phyloP scores from a whole-genome alignment of 768 basidiomycete species.

The Nidula microcarpa region DNA sequence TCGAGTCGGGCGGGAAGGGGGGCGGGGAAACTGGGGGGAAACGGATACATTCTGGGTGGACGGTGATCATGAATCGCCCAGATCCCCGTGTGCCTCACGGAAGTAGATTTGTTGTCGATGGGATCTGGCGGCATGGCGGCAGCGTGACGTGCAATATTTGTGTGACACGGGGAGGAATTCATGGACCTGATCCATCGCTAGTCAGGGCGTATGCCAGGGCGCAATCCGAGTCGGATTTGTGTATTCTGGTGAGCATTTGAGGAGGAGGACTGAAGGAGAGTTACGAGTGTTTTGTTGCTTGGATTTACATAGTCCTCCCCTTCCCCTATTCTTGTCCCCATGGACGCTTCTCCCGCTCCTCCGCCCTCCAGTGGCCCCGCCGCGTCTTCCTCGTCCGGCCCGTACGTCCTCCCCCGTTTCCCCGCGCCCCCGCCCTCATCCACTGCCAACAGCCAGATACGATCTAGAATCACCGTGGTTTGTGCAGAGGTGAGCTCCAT shows the following conservation, averaged over 20 bases:
- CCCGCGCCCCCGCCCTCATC: slow-evolving; percentile 1
- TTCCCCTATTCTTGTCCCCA: slow-evolving; percentile 1
- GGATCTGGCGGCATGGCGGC: too few species aligned
- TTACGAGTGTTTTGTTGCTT: not conserved
- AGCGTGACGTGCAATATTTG: too few species aligned
- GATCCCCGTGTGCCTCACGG: too few species aligned
- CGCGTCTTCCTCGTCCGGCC: slow-evolving; percentile 3
- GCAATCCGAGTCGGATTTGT: slow-evolving; percentile 13
- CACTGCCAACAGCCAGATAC: slow-evolving; percentile 48
- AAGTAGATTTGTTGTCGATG: too few species aligned
- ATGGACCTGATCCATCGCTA: not conserved
- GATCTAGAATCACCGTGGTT: slow-evolving; percentile 23
- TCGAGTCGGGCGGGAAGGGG: too few species aligned
- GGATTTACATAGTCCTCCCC: not conserved
- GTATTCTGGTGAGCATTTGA: not conserved
- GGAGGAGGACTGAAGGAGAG: not conserved
- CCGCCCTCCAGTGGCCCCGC: not conserved
- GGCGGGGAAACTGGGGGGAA: too few species aligned
- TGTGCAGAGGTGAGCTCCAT: slow-evolving; percentile 55
- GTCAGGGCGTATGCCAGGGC: slow-evolving; percentile 3
- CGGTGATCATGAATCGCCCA: too few species aligned
- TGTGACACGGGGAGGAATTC: not conserved
- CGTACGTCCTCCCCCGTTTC: slow-evolving; percentile 3
- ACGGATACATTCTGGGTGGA: too few species aligned
- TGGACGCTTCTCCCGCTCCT: slow-evolving; percentile 10